Evolutionary conservation across 495 filamentous ascomycete genomes (phyloP).

Genomic region (Friedmanniomyces endolithicus): DNA sequence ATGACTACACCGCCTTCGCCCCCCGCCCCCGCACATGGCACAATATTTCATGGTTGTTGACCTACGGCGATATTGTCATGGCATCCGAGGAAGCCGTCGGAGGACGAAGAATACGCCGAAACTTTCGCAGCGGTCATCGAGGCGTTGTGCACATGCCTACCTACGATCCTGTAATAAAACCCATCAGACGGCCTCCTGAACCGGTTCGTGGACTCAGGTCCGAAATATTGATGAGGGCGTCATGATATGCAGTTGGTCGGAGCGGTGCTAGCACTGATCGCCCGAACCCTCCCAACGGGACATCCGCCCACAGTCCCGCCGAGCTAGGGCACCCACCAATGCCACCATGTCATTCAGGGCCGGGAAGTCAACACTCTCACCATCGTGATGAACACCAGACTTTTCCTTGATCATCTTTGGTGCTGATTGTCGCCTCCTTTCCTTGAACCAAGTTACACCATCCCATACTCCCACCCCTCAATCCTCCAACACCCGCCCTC

Average conservation of each 20-base stretch:
- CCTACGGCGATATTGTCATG: background rate
- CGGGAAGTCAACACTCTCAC: background rate
- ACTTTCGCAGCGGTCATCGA: background rate
- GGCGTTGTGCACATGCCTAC: too few species aligned
- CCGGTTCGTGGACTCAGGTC: too few species aligned
- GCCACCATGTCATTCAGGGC: too few species aligned
- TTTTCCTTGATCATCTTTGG: too few species aligned
- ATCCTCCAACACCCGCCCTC: background rate
- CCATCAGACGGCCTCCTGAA: too few species aligned
- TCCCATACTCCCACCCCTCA: background rate
- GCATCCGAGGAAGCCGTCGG: background rate
- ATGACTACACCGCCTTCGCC: background rate
- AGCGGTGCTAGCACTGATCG: background rate
- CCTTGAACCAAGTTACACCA: too few species aligned
- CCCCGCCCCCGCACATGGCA: background rate
- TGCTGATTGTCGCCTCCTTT: too few species aligned
- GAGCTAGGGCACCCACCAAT: background rate
- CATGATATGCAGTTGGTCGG: background rate
- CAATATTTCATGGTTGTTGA: too few species aligned
- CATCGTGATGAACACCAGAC: background rate
- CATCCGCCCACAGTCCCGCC: background rate
- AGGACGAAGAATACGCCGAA: too few species aligned
- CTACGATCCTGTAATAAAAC: too few species aligned
- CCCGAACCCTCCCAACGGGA: background rate
- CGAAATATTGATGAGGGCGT: conserved; percentile 6